A percentile compares a stretch with the other conserved stretches of the same genome.
phyloP scores from a whole-genome alignment of 2,329 filamentous ascomycete genomes.

The Sporothrix phasma region DNA sequence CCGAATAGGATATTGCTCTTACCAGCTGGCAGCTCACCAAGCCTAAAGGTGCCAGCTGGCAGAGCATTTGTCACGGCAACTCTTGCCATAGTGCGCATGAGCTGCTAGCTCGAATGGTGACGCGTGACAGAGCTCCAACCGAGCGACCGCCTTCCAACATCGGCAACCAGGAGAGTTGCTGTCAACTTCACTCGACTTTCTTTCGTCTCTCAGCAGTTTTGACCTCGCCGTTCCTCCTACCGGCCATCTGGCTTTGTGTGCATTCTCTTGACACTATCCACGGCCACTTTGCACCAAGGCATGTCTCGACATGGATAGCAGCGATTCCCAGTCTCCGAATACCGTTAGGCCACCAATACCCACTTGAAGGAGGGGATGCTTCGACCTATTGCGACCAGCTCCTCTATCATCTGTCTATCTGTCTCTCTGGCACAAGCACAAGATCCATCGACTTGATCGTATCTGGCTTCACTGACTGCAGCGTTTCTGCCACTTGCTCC shows the following conservation, averaged over 20 bases:
- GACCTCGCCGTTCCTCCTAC: neutral
- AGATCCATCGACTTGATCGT: neutral
- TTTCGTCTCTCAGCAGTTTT: neutral
- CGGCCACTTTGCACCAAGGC: neutral
- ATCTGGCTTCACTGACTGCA: neutral
- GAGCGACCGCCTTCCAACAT: neutral
- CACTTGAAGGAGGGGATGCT: conserved; percentile 10
- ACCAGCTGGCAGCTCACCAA: neutral
- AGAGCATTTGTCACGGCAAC: neutral
- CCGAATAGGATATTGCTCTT: neutral
- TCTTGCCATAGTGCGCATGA: neutral
- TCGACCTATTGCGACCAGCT: neutral
- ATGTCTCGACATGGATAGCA: conserved; percentile 9
- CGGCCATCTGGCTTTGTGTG: neutral
- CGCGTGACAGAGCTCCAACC: conserved; percentile 4
- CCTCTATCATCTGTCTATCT: neutral
- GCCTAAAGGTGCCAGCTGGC: conserved; percentile 1
- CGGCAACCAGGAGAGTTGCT: neutral
- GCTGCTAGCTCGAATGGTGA: neutral
- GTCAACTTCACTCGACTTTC: neutral
- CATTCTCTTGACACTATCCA: neutral
- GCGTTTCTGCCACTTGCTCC: neutral
- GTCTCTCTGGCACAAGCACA: neutral
- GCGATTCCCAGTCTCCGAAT: neutral
- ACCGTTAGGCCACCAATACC: neutral